A percentile compares a stretch with the other conserved stretches of the same genome.
Evolutionary conservation across 2,329 filamentous ascomycete genomes (phyloP).

Genomic region (Aureobasidium sp.): DNA sequence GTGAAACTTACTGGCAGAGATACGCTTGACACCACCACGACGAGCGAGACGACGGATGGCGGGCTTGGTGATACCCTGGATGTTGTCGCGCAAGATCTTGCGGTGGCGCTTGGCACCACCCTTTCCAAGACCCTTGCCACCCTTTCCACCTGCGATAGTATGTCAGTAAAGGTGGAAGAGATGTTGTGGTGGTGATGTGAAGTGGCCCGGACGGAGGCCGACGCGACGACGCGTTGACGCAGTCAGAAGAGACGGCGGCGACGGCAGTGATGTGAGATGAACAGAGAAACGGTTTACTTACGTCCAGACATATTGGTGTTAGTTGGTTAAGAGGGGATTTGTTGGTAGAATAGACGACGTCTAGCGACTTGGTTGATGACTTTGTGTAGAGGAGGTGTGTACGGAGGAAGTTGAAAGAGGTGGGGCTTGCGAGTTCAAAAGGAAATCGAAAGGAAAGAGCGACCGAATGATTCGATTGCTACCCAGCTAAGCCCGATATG

Average conservation of each 20-base stretch:
- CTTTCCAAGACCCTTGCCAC: conserved; percentile 96
- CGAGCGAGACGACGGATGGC: conserved; percentile 96
- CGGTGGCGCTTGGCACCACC: conserved; percentile 97
- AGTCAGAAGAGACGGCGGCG: background rate
- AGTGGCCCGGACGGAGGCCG: background rate
- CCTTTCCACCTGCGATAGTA: conserved; percentile 65
- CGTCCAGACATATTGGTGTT: conserved; percentile 43
- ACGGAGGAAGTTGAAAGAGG: too few species aligned
- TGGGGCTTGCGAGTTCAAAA: too few species aligned
- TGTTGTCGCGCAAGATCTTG: conserved; percentile 99
- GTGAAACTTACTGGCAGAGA: conserved; percentile 66
- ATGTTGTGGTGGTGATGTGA: conserved; percentile 9
- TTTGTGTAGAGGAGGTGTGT: too few species aligned
- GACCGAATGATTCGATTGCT: too few species aligned
- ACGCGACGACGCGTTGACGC: conserved; percentile 3
- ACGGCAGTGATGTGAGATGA: background rate
- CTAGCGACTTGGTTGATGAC: background rate
- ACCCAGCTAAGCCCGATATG: too few species aligned
- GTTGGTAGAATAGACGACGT: conserved; percentile 15
- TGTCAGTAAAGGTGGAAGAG: conserved; percentile 20
- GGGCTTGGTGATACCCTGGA: conserved; percentile 98
- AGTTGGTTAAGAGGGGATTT: conserved; percentile 18
- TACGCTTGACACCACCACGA: conserved; percentile 99
- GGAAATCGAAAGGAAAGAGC: too few species aligned
- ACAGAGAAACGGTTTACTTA: conserved; percentile 26